phyloP scores from a whole-genome alignment of 73 alveolate species.

The Urostyla sp. region DNA sequence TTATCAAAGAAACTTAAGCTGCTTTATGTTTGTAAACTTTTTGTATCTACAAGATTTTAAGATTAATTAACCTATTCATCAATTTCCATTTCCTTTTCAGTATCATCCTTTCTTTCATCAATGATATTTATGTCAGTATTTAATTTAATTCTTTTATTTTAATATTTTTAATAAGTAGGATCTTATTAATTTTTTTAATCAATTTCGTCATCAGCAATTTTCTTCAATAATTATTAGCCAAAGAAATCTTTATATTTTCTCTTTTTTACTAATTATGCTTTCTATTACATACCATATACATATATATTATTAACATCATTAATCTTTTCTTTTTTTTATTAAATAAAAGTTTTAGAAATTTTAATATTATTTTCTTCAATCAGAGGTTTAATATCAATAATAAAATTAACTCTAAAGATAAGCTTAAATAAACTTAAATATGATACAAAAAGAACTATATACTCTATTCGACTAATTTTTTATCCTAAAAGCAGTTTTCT shows the following conservation, averaged over 20 bases:
- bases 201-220: constrained; percentile 33
- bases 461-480: constrained; percentile 27
- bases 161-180: constrained; percentile 19
- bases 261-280: constrained; percentile 1
- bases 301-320: neutral
- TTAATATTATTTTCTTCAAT: constrained; percentile 12
- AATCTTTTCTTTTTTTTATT: neutral
- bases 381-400: constrained; percentile 31
- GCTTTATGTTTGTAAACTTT: neutral
- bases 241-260: constrained; percentile 29
- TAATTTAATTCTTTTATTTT: neutral
- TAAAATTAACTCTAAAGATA: constrained; percentile 3
- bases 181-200: neutral
- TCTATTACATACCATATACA: constrained; percentile 16
- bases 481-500: neutral
- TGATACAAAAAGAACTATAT: constrained; percentile 4
- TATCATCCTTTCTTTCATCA: neutral
- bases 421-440: constrained; percentile 20
- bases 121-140: neutral
- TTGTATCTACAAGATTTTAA: neutral
- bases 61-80: neutral
- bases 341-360: neutral
- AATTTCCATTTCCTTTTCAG: neutral
- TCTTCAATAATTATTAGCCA: neutral
- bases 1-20: constrained; percentile 24